Conservation (phyloP, 1,139 yeast species). For the Suhomyces wounanorum region DNA sequence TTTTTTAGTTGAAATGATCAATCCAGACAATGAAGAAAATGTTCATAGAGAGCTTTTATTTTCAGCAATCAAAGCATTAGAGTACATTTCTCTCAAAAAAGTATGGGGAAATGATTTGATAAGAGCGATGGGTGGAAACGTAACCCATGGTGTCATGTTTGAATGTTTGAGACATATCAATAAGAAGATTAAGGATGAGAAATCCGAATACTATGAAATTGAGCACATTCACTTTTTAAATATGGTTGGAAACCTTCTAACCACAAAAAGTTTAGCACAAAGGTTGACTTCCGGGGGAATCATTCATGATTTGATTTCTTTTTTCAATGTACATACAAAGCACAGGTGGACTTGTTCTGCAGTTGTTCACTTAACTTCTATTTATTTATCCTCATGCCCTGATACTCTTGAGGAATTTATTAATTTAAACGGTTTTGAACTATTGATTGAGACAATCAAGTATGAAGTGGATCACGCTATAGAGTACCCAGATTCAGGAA, state of each 20-base stretch:
- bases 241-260: conserved; percentile 58
- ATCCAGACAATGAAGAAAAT: conserved; percentile 54
- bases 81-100: conserved; percentile 67
- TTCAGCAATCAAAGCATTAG: conserved; percentile 68
- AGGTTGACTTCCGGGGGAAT: conserved; percentile 67
- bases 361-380: conserved; percentile 62
- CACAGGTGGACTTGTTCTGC: conserved; percentile 64
- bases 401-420: conserved; percentile 62
- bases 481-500: conserved; percentile 45
- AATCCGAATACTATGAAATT: conserved; percentile 40
- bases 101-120: conserved; percentile 78
- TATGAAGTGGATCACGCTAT: conserved; percentile 69
- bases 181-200: conserved; percentile 44
- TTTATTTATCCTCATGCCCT: conserved; percentile 49
- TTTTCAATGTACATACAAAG: conserved; percentile 54
- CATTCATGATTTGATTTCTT: conserved; percentile 63
- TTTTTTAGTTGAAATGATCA: conserved; percentile 67
- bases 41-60: conserved; percentile 55
- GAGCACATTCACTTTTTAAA: conserved; percentile 58
- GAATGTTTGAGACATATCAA: conserved; percentile 67
- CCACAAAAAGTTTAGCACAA: conserved; percentile 51
- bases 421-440: conserved; percentile 63
- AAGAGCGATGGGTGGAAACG: conserved; percentile 85
- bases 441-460: conserved; percentile 62
- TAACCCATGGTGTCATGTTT: conserved; percentile 80